phyloP scores from a whole-genome alignment of 371 early-diverging fungal genomes.

The Entomophthora muscae region DNA sequence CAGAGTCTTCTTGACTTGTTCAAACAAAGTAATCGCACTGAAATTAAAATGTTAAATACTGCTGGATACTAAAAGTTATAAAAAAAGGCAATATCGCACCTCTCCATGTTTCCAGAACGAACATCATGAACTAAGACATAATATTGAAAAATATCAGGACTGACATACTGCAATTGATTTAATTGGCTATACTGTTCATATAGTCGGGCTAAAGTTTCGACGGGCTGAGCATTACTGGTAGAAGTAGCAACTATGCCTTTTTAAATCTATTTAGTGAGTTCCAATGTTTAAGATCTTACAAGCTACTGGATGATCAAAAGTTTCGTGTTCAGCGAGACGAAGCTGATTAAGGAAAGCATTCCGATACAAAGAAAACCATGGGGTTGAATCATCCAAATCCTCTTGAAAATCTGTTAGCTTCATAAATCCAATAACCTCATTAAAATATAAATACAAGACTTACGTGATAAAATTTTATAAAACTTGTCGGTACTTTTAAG shows the following conservation, averaged over 20 bases:
- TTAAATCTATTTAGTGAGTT: constrained; percentile 1
- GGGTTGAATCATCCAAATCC: constrained; percentile 17
- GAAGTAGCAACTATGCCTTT: constrained; percentile 56
- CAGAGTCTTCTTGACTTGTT: constrained; percentile 42
- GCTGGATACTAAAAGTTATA: no score
- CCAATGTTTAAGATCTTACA: constrained; percentile 16
- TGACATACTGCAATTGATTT: constrained; percentile 42
- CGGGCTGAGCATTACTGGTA: constrained; percentile 55
- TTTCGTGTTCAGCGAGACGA: constrained; percentile 71
- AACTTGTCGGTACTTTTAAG: background rate
- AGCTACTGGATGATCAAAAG: constrained; percentile 87
- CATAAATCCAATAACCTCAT: no score
- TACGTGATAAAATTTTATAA: background rate
- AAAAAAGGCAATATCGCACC: no score
- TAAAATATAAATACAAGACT: no score
- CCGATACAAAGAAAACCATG: constrained; percentile 78
- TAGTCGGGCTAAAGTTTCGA: constrained; percentile 39
- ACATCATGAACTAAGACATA: constrained; percentile 61
- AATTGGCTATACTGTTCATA: constrained; percentile 31
- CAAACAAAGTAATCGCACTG: constrained; percentile 23
- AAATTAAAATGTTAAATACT: no score
- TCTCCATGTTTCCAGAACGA: constrained; percentile 25
- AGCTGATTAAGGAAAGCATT: constrained; percentile 37
- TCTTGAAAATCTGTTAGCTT: no score
- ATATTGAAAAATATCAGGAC: constrained; percentile 41